These are phyloP conservation scores for Reutealis trisperma DNA, from an alignment of 345 rosid genomes.

Conservation along the genomic window DNA sequence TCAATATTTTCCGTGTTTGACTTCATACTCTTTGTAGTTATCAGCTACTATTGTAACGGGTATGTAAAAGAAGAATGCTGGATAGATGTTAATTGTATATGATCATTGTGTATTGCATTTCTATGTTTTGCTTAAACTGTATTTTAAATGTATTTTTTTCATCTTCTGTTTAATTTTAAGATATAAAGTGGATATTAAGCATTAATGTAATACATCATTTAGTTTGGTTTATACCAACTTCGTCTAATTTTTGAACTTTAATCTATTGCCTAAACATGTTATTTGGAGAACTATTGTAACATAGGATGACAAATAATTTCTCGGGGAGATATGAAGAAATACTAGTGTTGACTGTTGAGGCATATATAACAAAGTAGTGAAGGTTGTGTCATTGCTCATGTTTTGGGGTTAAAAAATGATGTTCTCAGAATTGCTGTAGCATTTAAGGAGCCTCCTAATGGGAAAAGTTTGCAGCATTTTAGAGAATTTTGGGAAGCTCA, in stretches of 20 bases:
- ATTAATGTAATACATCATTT: not conserved
- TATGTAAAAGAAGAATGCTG: conserved; percentile 5
- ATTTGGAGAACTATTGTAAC: not conserved
- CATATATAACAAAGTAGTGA: not conserved
- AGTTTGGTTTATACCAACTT: not conserved
- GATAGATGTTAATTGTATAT: not conserved
- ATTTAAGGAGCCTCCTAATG: not conserved
- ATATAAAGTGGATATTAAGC: not conserved
- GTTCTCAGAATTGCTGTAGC: not conserved
- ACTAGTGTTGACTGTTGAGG: not conserved
- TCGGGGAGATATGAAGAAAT: not conserved
- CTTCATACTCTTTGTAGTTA: conserved; percentile 2
- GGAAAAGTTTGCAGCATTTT: not conserved
- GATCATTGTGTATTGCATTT: not conserved
- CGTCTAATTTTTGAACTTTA: not conserved
- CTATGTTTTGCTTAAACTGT: not conserved
- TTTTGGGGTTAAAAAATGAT: not conserved
- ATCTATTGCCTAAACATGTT: not conserved
- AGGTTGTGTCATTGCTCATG: not conserved
- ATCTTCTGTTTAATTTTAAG: not conserved
- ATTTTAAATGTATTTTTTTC: not conserved
- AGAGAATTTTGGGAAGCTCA: not conserved
- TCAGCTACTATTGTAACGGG: conserved; percentile 11
- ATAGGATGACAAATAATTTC: not conserved
- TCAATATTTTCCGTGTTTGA: not conserved